Evolutionary conservation across 179 eudicot genomes (phyloP).

Genomic region (Drosera spatulata): DNA sequence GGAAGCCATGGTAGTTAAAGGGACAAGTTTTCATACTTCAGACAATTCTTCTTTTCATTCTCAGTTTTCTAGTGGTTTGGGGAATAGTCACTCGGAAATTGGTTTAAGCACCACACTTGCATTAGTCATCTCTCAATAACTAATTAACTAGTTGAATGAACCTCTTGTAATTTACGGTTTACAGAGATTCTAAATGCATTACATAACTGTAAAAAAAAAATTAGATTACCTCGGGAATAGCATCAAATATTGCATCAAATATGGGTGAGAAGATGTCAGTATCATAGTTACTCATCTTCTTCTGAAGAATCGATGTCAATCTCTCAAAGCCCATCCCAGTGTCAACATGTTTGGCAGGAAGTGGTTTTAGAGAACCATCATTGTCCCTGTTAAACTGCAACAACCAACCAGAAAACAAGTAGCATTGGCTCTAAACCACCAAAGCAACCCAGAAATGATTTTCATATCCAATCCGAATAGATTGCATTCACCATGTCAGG

Average conservation of each 20-base stretch:
- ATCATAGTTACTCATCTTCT: constrained; percentile 98
- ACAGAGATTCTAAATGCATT: not conserved
- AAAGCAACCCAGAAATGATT: not conserved
- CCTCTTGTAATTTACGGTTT: not conserved
- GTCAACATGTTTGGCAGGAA: constrained; percentile 86
- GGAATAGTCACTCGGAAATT: too few species aligned
- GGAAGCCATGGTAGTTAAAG: too few species aligned
- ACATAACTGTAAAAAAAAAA: constrained; percentile 1
- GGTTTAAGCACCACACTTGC: too few species aligned
- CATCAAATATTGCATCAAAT: constrained; percentile 41
- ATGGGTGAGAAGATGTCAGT: constrained; percentile 84
- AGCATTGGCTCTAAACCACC: not conserved
- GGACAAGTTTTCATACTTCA: too few species aligned
- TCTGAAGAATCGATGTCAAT: constrained; percentile 91
- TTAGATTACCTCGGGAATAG: constrained; percentile 60
- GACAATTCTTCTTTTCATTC: too few species aligned
- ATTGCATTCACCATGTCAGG: not conserved
- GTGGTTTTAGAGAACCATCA: constrained; percentile 83
- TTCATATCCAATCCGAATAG: not conserved
- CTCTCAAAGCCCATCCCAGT: constrained; percentile 97
- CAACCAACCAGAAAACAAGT: constrained; percentile 5
- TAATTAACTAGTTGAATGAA: too few species aligned
- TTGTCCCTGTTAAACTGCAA: constrained; percentile 74
- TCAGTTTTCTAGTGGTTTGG: too few species aligned
- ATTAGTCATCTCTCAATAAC: too few species aligned